These are phyloP conservation scores for Tricholoma terreum DNA, from an alignment of 768 basidiomycete genomes.

Conservation along the genomic window DNA sequence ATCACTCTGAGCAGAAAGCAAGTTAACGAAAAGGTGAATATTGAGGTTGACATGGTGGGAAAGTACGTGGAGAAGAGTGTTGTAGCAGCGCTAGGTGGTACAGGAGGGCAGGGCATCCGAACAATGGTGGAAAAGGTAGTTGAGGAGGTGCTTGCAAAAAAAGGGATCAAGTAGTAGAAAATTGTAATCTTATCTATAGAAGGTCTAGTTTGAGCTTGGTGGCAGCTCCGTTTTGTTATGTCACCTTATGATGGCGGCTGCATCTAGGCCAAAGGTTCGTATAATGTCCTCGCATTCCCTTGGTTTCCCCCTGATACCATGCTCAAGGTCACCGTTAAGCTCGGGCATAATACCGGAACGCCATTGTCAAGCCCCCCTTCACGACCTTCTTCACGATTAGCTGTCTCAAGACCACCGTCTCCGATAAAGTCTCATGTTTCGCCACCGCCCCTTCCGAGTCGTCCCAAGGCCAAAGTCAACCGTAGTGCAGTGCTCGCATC, in stretches of 20 bases:
- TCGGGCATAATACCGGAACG: slow-evolving; percentile 33
- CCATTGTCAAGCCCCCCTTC: slow-evolving; percentile 12
- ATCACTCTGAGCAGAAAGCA: no score
- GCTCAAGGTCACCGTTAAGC: slow-evolving; percentile 51
- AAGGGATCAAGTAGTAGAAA: slow-evolving; percentile 33
- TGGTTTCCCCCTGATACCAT: slow-evolving; percentile 4
- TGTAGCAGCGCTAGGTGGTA: slow-evolving; percentile 57
- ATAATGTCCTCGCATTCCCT: not conserved
- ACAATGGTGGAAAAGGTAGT: slow-evolving; percentile 57
- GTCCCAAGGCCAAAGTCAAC: slow-evolving; percentile 64
- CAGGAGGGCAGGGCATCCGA: slow-evolving; percentile 44
- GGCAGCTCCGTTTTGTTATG: no score
- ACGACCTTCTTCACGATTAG: slow-evolving; percentile 26
- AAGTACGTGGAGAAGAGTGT: slow-evolving; percentile 91
- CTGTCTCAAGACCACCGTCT: slow-evolving; percentile 45
- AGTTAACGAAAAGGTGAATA: slow-evolving; percentile 81
- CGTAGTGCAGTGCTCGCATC: slow-evolving; percentile 35
- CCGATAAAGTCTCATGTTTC: slow-evolving; percentile 27
- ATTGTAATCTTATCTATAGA: slow-evolving; percentile 3
- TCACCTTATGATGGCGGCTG: slow-evolving; percentile 6
- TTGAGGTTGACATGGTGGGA: slow-evolving; percentile 94
- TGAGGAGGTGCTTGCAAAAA: slow-evolving; percentile 47
- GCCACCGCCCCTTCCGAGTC: slow-evolving; percentile 16
- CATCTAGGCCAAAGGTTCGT: slow-evolving; percentile 47
- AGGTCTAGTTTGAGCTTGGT: no score